phyloP scores from a whole-genome alignment of 768 basidiomycete species.

The Boletus sp. region DNA sequence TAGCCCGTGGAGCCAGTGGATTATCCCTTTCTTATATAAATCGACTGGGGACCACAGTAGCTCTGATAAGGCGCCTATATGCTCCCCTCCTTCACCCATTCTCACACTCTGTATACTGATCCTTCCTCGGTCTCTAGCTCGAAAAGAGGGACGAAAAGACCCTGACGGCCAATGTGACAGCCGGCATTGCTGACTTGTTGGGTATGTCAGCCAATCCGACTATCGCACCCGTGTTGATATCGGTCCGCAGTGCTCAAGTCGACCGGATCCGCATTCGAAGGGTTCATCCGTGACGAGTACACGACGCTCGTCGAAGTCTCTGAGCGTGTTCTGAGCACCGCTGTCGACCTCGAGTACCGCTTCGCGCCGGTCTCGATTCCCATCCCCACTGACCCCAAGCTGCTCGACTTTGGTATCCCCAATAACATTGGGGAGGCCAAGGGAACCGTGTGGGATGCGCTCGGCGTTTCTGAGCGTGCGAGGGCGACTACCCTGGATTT shows the following conservation, averaged over 20 bases:
- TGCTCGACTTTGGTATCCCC: slow-evolving; percentile 49
- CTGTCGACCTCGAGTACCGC: slow-evolving; percentile 73
- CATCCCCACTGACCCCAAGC: slow-evolving; percentile 49
- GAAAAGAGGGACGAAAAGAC: slow-evolving; percentile 68
- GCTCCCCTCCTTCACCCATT: not conserved
- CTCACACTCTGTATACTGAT: not conserved
- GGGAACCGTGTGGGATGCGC: slow-evolving; percentile 61
- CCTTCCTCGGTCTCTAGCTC: slow-evolving; percentile 38
- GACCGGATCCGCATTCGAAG: slow-evolving; percentile 80
- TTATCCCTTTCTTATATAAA: slow-evolving; percentile 16
- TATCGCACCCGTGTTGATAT: not conserved
- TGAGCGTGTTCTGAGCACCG: slow-evolving; percentile 90
- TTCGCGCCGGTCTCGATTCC: slow-evolving; percentile 51
- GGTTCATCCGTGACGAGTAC: slow-evolving; percentile 81
- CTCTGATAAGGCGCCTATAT: not conserved
- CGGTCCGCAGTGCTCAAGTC: slow-evolving; percentile 74
- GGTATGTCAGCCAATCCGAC: slow-evolving; percentile 44
- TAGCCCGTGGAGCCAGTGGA: slow-evolving; percentile 23
- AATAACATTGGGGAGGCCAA: slow-evolving; percentile 32
- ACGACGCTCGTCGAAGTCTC: slow-evolving; percentile 83
- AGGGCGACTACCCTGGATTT: slow-evolving; percentile 68
- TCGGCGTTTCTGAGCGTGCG: slow-evolving; percentile 50
- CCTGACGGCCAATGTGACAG: slow-evolving; percentile 57
- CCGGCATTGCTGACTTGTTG: slow-evolving; percentile 77
- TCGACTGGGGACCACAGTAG: not conserved